phyloP scores from a whole-genome alignment of 2,329 filamentous ascomycete species.

The Periglandula ipomoeae region DNA sequence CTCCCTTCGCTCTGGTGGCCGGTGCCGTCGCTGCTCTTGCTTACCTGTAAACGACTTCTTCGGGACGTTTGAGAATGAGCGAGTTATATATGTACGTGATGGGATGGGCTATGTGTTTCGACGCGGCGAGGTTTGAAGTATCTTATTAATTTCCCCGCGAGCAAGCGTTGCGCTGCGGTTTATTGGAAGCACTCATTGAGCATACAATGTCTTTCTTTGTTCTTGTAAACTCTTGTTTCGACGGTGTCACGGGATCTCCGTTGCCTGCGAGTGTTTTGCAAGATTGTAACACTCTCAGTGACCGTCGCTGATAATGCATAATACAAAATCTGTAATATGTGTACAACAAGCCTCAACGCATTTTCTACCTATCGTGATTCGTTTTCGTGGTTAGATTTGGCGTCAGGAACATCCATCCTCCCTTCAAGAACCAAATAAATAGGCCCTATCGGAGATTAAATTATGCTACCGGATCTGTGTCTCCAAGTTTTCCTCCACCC shows the following conservation, averaged over 20 bases:
- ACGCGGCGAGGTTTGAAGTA: background rate
- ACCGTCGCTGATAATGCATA: background rate
- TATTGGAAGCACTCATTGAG: background rate
- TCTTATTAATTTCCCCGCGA: background rate
- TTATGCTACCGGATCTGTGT: background rate
- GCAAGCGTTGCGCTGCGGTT: background rate
- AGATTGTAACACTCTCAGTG: background rate
- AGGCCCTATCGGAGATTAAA: background rate
- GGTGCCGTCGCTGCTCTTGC: conserved; percentile 25
- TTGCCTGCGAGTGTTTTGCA: background rate
- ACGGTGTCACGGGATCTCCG: background rate
- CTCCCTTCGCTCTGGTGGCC: conserved; percentile 23
- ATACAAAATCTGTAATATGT: background rate
- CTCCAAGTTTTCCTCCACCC: background rate
- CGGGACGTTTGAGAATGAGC: background rate
- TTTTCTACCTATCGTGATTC: too few relatives aligned
- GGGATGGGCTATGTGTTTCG: background rate
- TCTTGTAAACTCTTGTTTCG: background rate
- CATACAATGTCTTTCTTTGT: background rate
- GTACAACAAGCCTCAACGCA: background rate
- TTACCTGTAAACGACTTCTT: conserved; percentile 19
- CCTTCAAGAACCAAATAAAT: too few relatives aligned
- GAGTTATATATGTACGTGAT: background rate
- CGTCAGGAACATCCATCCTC: too few relatives aligned
- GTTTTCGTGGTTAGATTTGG: too few relatives aligned